phyloP scores from a whole-genome alignment of 306 rosid genomes.

The Hippophae gyantsensis region DNA sequence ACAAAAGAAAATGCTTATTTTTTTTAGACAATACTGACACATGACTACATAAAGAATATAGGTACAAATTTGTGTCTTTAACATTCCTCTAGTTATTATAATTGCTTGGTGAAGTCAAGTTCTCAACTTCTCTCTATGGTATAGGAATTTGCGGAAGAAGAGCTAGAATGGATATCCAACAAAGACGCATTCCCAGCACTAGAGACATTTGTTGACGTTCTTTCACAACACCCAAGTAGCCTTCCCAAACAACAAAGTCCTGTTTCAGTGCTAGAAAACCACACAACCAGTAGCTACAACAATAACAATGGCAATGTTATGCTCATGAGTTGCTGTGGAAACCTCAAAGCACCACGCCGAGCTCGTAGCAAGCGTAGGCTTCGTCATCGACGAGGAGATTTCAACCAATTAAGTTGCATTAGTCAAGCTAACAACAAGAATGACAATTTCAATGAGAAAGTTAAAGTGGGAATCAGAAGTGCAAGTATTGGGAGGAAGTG shows the following conservation, averaged over 20 bases:
- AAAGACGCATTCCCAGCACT: slow-evolving; percentile 70
- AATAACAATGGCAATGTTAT: slow-evolving; percentile 18
- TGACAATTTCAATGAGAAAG: slow-evolving; percentile 13
- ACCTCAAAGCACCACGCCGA: slow-evolving; percentile 48
- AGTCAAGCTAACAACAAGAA: slow-evolving; percentile 16
- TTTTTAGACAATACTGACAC: too few species aligned
- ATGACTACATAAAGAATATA: too few species aligned
- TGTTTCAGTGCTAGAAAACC: slow-evolving; percentile 36
- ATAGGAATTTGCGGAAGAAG: slow-evolving; percentile 59
- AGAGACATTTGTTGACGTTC: slow-evolving; percentile 40
- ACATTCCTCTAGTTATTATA: too few species aligned
- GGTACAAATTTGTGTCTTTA: too few species aligned
- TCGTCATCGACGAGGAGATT: slow-evolving; percentile 15
- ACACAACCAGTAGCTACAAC: slow-evolving; percentile 40
- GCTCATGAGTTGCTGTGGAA: slow-evolving; percentile 41
- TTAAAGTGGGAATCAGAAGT: slow-evolving; percentile 7
- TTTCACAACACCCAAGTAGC: slow-evolving; percentile 23
- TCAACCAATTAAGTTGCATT: not conserved
- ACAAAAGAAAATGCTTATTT: too few species aligned
- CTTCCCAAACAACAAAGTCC: slow-evolving; percentile 30
- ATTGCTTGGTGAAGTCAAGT: too few species aligned
- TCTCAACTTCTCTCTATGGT: not conserved
- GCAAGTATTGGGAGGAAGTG: slow-evolving; percentile 40
- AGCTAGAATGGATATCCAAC: slow-evolving; percentile 80
- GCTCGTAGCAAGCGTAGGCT: slow-evolving; percentile 50